phyloP scores from a whole-genome alignment of 305 asterid genomes.

The Nicotiana rustica region DNA sequence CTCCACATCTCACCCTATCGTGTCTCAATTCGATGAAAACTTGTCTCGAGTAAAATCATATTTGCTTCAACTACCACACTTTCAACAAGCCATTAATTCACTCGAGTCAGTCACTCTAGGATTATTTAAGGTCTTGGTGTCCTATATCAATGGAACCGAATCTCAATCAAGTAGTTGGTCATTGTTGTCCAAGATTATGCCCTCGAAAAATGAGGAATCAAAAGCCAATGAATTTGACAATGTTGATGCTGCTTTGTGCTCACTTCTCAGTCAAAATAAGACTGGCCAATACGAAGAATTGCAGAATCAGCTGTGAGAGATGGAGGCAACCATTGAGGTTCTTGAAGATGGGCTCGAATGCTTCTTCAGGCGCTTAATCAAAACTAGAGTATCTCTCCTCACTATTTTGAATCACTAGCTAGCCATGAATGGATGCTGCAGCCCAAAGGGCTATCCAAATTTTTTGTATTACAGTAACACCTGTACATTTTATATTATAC shows the following conservation, averaged over 20 bases:
- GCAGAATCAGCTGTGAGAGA: conserved; percentile 43
- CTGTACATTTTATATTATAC: neutral
- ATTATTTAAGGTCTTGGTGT: conserved; percentile 43
- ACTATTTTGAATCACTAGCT: no score
- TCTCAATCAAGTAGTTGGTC: conserved; percentile 40
- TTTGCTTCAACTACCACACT: conserved; percentile 45
- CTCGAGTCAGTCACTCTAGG: conserved; percentile 33
- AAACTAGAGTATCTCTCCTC: no score
- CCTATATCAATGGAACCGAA: conserved; percentile 41
- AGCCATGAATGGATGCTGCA: neutral
- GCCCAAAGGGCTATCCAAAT: neutral
- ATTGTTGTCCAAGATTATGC: conserved; percentile 45
- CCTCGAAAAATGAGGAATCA: conserved; percentile 11
- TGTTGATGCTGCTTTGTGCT: conserved; percentile 39
- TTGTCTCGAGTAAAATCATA: conserved; percentile 32
- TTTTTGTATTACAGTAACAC: neutral
- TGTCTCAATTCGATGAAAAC: conserved; percentile 48
- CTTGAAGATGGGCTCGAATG: conserved; percentile 44
- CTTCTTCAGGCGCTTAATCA: neutral
- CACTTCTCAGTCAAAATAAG: neutral
- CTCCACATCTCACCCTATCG: conserved; percentile 50
- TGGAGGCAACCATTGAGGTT: conserved; percentile 39
- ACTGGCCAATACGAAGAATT: conserved; percentile 35
- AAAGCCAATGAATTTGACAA: conserved; percentile 42
- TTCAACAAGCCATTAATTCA: conserved; percentile 42